These are phyloP conservation scores for Phytophthora macrochlamydospora DNA, from an alignment of 352 stramenopile species.

Conservation along the genomic window DNA sequence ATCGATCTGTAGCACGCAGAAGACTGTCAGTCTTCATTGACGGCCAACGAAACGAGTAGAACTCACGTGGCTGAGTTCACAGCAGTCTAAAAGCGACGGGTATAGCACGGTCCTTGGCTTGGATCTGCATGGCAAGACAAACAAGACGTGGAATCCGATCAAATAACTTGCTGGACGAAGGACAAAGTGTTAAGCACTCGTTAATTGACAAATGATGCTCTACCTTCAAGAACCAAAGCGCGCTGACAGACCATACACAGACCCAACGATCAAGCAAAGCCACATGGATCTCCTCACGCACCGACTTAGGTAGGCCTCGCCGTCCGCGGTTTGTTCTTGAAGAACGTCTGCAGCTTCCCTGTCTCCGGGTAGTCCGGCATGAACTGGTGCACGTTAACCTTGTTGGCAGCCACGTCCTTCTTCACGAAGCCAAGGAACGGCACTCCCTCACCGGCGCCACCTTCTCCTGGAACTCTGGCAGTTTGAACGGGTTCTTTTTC, in stretches of 20 bases:
- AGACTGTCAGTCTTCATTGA: no score
- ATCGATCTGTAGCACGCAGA: no score
- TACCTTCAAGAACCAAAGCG: no score
- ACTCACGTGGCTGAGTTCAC: no score
- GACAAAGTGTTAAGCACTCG: no score
- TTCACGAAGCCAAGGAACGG: slow-evolving; percentile 69
- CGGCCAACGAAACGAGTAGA: no score
- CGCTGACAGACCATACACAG: background rate
- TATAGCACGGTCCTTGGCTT: no score
- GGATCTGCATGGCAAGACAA: no score
- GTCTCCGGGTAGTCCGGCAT: slow-evolving; percentile 62
- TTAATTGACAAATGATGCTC: background rate
- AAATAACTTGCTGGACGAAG: no score
- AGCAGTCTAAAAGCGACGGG: no score
- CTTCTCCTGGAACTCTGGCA: slow-evolving; percentile 60
- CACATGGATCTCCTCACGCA: background rate
- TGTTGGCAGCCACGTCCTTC: slow-evolving; percentile 55
- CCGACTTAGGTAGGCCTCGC: slow-evolving; percentile 25
- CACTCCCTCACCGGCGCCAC: slow-evolving; percentile 63
- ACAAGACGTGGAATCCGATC: no score
- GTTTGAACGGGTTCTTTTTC: slow-evolving; percentile 80
- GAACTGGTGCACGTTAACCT: slow-evolving; percentile 61
- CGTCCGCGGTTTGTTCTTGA: slow-evolving; percentile 42
- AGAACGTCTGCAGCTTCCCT: slow-evolving; percentile 51
- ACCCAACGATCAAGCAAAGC: background rate